Evolutionary conservation across 208 protist genomes (phyloP), one percentile per base, ranked within the genome.

Genomic region (Acanthamoeba healyi): DNA sequence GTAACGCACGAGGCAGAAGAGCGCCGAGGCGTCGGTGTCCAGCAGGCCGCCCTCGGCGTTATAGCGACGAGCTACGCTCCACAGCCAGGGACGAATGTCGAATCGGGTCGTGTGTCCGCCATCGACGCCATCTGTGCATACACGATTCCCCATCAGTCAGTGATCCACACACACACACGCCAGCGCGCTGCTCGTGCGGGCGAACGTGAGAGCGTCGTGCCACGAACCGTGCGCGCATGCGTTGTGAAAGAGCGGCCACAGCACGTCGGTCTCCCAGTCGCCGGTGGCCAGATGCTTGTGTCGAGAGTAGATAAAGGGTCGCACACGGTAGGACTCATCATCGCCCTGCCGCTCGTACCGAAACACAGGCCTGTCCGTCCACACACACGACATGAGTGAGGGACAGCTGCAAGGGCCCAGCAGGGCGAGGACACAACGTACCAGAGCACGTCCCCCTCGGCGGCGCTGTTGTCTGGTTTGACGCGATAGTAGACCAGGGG

Each of bases 1-100:
- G 77, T 86, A 86, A 26, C 32, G 40, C 77, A 86, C 77, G 7
- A 86, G 44, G n/a, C 44, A 86, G 77, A 86, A 86, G 44, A 86
- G 77, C 29, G 77, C 77, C 46, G 77, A 86, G 22, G 44, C 42
- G 9, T 49, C 34, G 44, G 44, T 86, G 26, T 6, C 10, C 77
- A 42, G 77, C 77, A 86, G 77, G 40, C 14, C 29, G 3, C 77
- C 77, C 77, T 56, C 44, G 77, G 77, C 77, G 42, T 32, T 24
- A 44, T 86, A 86, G n/a, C 46, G 77, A 2, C 77, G 77, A 14
- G 77, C 77, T 2, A 86, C 10, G 77, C 44, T 86, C 77, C 77
- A 86, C 24, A 86, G 77, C 77, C 77, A 86, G 19, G 77, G 77
- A 14, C 77, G 77, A 15, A 86, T 32, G 77, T 86, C 77, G 4